A percentile compares a stretch with the other conserved stretches of the same genome.
Conservation (phyloP, 345 rosid genomes). For the Erysimum cheiranthoides region DNA sequence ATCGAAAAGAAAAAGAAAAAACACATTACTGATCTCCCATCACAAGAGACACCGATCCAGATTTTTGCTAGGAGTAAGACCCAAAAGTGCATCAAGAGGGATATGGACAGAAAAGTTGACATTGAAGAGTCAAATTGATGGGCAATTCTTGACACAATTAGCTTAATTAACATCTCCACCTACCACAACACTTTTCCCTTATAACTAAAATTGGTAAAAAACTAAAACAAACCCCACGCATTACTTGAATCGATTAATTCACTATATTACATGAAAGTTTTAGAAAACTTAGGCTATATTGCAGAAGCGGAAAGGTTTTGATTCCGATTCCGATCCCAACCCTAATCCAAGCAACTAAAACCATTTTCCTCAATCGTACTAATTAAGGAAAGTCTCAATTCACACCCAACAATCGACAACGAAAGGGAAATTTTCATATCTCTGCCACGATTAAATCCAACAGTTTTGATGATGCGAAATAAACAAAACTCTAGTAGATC, state of each 20-base stretch:
- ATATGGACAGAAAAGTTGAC: not conserved
- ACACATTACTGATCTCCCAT: constrained; percentile 21
- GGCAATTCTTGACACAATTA: not conserved
- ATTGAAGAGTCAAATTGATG: not conserved
- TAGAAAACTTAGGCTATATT: constrained; percentile 5
- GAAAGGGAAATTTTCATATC: not conserved
- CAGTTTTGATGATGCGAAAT: not conserved
- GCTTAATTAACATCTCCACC: constrained; percentile 26
- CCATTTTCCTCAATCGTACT: constrained; percentile 16
- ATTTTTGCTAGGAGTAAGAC: not conserved
- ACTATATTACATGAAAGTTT: not conserved
- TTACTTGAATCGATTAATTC: constrained; percentile 20
- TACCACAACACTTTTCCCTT: constrained; percentile 28
- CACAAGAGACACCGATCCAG: constrained; percentile 21
- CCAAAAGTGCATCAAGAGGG: constrained; percentile 13
- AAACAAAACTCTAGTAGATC: not conserved
- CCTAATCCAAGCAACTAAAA: constrained; percentile 27
- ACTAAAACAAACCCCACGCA: not conserved
- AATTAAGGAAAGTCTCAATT: constrained; percentile 25
- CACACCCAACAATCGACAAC: constrained; percentile 18
- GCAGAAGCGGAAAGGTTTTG: constrained; percentile 35
- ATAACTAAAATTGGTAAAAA: constrained; percentile 14
- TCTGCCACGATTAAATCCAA: constrained; percentile 17
- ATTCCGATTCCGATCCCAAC: not conserved
- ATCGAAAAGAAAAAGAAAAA: not conserved